These are phyloP conservation scores for Peronosclerospora sorghi DNA, from an alignment of 352 stramenopile species.

Conservation along the genomic window DNA sequence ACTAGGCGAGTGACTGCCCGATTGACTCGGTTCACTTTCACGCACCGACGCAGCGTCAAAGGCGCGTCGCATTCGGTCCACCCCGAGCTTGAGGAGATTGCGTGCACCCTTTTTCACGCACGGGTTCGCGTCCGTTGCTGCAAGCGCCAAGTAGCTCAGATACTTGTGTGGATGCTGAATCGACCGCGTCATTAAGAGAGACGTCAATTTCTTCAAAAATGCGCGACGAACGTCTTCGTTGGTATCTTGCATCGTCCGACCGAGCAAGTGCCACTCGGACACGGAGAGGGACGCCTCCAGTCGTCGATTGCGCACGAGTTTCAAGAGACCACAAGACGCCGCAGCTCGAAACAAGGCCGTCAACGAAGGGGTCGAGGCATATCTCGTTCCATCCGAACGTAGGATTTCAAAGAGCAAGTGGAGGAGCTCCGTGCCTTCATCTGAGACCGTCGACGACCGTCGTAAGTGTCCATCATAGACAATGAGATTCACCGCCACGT, in stretches of 20 bases:
- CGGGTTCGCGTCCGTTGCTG: constrained; percentile 37
- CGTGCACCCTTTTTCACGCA: constrained; percentile 47
- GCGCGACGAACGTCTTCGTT: constrained; percentile 53
- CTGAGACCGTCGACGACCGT: constrained; percentile 5
- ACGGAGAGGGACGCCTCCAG: constrained; percentile 44
- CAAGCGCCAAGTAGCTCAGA: constrained; percentile 59
- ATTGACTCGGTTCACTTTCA: constrained; percentile 9
- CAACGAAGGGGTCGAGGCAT: constrained; percentile 24
- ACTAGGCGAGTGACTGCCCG: constrained; percentile 1
- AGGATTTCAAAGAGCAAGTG: constrained; percentile 52
- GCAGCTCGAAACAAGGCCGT: constrained; percentile 35
- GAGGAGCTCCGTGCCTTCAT: constrained; percentile 28
- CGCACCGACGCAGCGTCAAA: constrained; percentile 45
- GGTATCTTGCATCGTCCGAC: constrained; percentile 64
- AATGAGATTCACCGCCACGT: constrained; percentile 49
- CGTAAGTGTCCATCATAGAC: constrained; percentile 23
- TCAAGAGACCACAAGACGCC: constrained; percentile 48
- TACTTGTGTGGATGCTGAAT: constrained; percentile 71
- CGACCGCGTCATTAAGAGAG: constrained; percentile 53
- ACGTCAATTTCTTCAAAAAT: constrained; percentile 69
- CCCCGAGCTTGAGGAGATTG: constrained; percentile 33
- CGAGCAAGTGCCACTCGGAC: constrained; percentile 69
- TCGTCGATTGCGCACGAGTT: constrained; percentile 40
- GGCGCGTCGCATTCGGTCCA: constrained; percentile 67
- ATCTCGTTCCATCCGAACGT: constrained; percentile 42